Percentiles rank a stretch among this genome's conserved stretches.
phyloP scores from a whole-genome alignment of 805 yeast species.

The Wickerhamomyces queroliae region DNA sequence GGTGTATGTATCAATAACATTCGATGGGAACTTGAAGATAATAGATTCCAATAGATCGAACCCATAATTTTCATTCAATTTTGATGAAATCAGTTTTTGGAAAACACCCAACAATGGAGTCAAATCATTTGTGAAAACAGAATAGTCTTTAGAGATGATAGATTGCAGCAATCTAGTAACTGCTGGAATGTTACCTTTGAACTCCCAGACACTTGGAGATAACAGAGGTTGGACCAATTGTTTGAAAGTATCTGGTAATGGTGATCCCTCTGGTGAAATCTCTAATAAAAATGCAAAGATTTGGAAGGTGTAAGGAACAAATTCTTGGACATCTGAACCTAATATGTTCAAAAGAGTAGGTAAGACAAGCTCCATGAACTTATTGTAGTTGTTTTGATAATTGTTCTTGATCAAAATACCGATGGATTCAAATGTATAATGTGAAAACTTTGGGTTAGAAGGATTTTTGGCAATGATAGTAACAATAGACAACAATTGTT shows the following conservation, averaged over 20 bases:
- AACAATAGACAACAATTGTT: slow-evolving; percentile 66
- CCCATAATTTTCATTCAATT: slow-evolving; percentile 73
- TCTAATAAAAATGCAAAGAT: slow-evolving; percentile 77
- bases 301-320: slow-evolving; percentile 89
- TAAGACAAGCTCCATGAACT: slow-evolving; percentile 41
- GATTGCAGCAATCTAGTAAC: slow-evolving; percentile 73
- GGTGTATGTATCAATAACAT: slow-evolving; percentile 43
- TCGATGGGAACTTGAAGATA: slow-evolving; percentile 48
- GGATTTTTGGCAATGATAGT: slow-evolving; percentile 79
- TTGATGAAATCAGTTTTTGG: slow-evolving; percentile 86
- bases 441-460: slow-evolving; percentile 90
- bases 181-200: slow-evolving; percentile 89
- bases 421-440: slow-evolving; percentile 83
- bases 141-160: slow-evolving; percentile 39
- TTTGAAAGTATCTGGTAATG: slow-evolving; percentile 60
- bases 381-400: slow-evolving; percentile 26
- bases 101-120: slow-evolving; percentile 92
- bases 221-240: slow-evolving; percentile 74
- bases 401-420: slow-evolving; percentile 64
- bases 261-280: slow-evolving; percentile 37
- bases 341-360: slow-evolving; percentile 65
- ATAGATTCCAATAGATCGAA: slow-evolving; percentile 78
- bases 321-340: slow-evolving; percentile 86
- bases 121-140: slow-evolving; percentile 37
- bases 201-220: slow-evolving; percentile 93